Evolutionary conservation across 805 yeast species (phyloP), one percentile per base, ranked within the genome.

Genomic region (Ogataea salicorniae): DNA sequence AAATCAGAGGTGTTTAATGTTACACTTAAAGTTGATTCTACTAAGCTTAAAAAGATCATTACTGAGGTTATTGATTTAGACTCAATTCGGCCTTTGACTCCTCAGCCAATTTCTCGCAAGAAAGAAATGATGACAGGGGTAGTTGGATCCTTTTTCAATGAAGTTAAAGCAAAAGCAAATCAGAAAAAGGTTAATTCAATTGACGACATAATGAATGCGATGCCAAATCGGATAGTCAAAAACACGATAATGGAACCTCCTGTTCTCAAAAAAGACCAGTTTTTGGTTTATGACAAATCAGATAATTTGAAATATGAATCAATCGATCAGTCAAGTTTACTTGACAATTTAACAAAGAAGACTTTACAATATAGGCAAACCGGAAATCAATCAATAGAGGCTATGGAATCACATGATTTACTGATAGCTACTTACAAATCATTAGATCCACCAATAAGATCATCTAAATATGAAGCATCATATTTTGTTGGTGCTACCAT

Each of bases 161-260:
- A 69, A 46, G 71, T 75, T 71, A 69, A 74, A 66, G 61, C 61
- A 15, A 52, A 61, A 20, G 61, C 66, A 35, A n/a, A 26, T 4
- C 62, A 69, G 13, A 58, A 54, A 39, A 47, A 23, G 20, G 37
- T 22, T 17, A 36, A 17, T 36, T 2, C 38, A 11, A 16, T 23
- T 17, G 7, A 36, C 7, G 18, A 17, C 14, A 18, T 13, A 16
- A 31, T 37, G 14, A 16, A 48, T 7, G 65, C 67, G 45, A 47
- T 64, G 26, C 16, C 18, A 18, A 18, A 34, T 34, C 17, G n/a
- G 17, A 6, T 7, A 34, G 9, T 34, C n/a, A 15, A 15, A 34
- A 63, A 69, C 2, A 62, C 67, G 2, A 50, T 58, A 29, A 56
- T 75, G 42, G 53, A 55, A 1, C 68, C 72, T 3, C 73, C 72